phyloP scores from a whole-genome alignment of 2,329 filamentous ascomycete species.

The Aspergillus latus region DNA sequence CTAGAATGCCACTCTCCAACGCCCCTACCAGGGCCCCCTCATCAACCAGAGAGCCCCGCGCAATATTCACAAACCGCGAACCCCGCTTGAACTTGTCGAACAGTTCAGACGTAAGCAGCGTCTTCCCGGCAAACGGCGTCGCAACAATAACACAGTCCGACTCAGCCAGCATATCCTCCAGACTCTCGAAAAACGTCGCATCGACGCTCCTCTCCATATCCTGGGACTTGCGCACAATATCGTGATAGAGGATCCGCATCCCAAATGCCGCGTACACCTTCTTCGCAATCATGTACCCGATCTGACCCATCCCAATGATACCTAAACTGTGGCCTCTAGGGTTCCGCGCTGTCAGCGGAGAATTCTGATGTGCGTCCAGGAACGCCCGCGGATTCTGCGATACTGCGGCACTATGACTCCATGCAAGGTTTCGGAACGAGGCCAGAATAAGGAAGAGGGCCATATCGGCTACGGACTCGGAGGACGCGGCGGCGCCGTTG shows the following conservation, averaged over 20 bases:
- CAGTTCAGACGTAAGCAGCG: conserved; percentile 44
- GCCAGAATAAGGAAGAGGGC: conserved; percentile 51
- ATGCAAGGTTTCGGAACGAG: conserved; percentile 49
- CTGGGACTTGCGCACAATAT: conserved; percentile 41
- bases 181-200: conserved; percentile 14
- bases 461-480: conserved; percentile 55
- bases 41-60: conserved; percentile 47
- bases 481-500: conserved; percentile 55
- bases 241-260: conserved; percentile 48
- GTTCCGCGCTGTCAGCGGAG: conserved; percentile 39
- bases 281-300: conserved; percentile 40
- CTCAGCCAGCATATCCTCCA: conserved; percentile 42
- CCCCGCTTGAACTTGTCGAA: conserved; percentile 50
- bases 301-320: conserved; percentile 51
- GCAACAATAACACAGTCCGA: conserved; percentile 51
- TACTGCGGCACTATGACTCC: conserved; percentile 36
- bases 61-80: conserved; percentile 49
- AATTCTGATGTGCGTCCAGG: too few species aligned
- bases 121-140: conserved; percentile 48
- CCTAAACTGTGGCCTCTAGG: conserved; percentile 49
- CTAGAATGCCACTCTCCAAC: conserved; percentile 46
- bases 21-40: conserved; percentile 46
- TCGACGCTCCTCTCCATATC: conserved; percentile 41
- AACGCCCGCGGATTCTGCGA: conserved; percentile 8
- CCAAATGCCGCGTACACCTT: conserved; percentile 41